Base-by-base conservation (phyloP, 345 rosid species). In the Moringa oleifera region DNA sequence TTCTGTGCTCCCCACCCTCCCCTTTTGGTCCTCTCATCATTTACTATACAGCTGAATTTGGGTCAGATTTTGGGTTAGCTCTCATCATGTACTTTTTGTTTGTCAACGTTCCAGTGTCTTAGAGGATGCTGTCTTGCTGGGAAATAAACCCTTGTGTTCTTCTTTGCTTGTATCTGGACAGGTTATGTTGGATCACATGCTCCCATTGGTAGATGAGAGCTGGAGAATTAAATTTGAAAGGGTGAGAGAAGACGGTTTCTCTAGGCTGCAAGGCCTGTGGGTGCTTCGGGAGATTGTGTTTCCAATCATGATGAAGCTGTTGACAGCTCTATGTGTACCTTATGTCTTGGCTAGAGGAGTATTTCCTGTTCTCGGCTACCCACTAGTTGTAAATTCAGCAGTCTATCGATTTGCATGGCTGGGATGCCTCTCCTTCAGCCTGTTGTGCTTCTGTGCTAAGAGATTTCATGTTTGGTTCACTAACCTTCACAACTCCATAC, bases 181-280 rank as follows among this genome's bases (percentile, higher is more conserved):
- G 98, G 98, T 90, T 47, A 90, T 90, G 99, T 60, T 94, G 77
- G 97, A 95, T 72, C 96, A 89, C 65, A 89, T 95, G 99, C 82
- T 95, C 85, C 97, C 99, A 18, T 80, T 95, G 68, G 81, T 91
- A 50, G 94, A 89, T 76, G 99, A 95, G 66, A 84, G 79, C 67
- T 95, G 96, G 99, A 83, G 99, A 50, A 57, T 77, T 24, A 95
- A 91, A 71, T 95, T 95, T 15, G 97, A 91, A 69, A 81, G 99
- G 66, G 99, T 95, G 58, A 87, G 88, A 76, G 98, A 91, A 64
- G 87, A 95, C 56, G 98, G 99, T 0, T 91, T 95, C 79, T 87
- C 99, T 18, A 80, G 96, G 78, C 76, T 95, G 68, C 99, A 85
- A 71, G 91, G 94, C 25, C 76, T 94, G 24, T 90, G 97, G 99